These are phyloP conservation scores for Eimeria praecox DNA, from an alignment of 169 alveolate genomes.

Conservation along the genomic window DNA sequence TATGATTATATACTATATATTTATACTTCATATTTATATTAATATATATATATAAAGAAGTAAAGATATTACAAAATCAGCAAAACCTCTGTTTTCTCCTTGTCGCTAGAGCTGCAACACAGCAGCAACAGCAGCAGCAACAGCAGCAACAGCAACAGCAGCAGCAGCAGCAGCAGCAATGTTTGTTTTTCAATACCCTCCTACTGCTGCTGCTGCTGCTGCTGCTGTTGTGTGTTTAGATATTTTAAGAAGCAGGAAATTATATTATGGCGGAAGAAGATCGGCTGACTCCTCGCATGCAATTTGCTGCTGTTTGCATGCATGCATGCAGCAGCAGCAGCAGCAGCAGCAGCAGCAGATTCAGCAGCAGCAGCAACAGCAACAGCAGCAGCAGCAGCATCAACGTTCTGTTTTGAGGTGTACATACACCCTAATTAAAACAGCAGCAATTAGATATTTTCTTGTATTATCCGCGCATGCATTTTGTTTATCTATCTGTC, in stretches of 20 bases:
- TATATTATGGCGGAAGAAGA: conserved; percentile 97
- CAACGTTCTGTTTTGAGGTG: no score
- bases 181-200: not conserved
- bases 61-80: not conserved
- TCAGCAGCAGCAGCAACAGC: no score
- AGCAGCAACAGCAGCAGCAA: not conserved
- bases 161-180: not conserved
- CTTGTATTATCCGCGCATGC: no score
- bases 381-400: no score
- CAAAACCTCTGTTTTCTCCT: not conserved
- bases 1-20: no score
- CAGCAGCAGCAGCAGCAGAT: not conserved
- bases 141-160: not conserved
- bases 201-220: not conserved
- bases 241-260: conserved; percentile 98
- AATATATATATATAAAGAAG: no score
- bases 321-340: not conserved
- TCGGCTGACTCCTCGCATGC: conserved; percentile 87
- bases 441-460: no score
- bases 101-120: not conserved
- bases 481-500: no score
- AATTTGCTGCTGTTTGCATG: not conserved
- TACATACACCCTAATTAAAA: no score
- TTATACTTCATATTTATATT: not conserved
- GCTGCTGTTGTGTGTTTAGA: conserved; percentile 76